Percentiles rank a stretch among this genome's conserved stretches.
Conservation (phyloP, 2,329 filamentous ascomycete species). For the Amauroascus verrucosus region DNA sequence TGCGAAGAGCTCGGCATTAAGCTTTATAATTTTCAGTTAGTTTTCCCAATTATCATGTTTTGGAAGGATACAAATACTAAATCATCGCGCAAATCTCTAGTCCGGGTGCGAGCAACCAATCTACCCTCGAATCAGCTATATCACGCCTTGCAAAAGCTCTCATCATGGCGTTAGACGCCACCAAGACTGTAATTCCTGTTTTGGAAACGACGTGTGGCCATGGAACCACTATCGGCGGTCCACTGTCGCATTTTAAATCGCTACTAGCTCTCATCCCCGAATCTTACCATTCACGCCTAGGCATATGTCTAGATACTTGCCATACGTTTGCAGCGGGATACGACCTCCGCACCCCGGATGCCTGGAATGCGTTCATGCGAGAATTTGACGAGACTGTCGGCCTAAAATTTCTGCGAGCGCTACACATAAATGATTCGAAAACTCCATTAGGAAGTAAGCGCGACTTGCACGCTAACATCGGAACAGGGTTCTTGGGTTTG, state of each 20-base stretch:
- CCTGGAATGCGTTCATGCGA: conserved; percentile 62
- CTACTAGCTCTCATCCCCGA: conserved; percentile 61
- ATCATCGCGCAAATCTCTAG: conserved; percentile 20
- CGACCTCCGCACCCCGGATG: conserved; percentile 65
- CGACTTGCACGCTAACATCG: conserved; percentile 92
- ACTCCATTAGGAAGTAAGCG: conserved; percentile 70
- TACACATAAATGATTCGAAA: conserved; percentile 95
- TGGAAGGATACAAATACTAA: neutral
- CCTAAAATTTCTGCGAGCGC: conserved; percentile 64
- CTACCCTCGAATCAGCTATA: conserved; percentile 58
- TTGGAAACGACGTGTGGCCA: conserved; percentile 92
- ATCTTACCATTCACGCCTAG: conserved; percentile 73
- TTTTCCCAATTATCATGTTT: neutral
- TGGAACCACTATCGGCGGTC: conserved; percentile 76
- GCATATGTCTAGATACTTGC: conserved; percentile 93
- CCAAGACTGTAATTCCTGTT: conserved; percentile 65
- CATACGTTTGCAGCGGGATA: conserved; percentile 93
- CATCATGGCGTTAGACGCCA: conserved; percentile 70
- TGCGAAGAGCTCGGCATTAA: conserved; percentile 78
- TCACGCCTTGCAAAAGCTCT: conserved; percentile 69
- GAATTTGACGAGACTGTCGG: conserved; percentile 73
- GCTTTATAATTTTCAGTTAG: conserved; percentile 89
- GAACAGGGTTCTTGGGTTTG: conserved; percentile 84
- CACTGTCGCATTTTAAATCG: conserved; percentile 74
- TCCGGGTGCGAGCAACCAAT: conserved; percentile 69